Evolutionary conservation across 345 rosid species (phyloP).

Genomic region (Aquilaria sinensis): DNA sequence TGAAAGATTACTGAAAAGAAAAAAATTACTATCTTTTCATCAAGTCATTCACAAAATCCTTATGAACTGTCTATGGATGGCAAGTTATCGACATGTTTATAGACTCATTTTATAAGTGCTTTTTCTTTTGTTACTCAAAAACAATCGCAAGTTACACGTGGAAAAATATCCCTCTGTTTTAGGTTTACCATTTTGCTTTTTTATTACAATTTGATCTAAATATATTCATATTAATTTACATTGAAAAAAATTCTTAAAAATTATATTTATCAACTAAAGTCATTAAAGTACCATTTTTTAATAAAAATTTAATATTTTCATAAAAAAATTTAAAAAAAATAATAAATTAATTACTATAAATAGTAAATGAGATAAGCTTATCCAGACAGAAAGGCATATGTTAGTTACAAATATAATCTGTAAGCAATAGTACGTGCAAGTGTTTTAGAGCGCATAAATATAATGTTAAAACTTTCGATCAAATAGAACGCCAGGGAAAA

Average conservation of each 20-base stretch:
- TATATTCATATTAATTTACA: too few relatives aligned
- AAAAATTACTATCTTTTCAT: neutral
- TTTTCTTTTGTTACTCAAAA: too few relatives aligned
- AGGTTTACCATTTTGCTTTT: neutral
- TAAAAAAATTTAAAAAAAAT: neutral
- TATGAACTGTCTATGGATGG: too few relatives aligned
- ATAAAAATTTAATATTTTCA: neutral
- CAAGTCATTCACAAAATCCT: neutral
- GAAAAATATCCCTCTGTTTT: too few relatives aligned
- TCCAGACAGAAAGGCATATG: neutral
- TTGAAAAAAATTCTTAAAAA: neutral
- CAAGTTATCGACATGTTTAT: too few relatives aligned
- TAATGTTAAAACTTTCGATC: too few relatives aligned
- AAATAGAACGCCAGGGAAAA: too few relatives aligned
- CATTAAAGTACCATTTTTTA: neutral
- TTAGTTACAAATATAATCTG: neutral
- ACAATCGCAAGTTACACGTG: too few relatives aligned
- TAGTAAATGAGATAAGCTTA: neutral
- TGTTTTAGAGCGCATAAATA: too few relatives aligned
- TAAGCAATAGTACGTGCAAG: neutral
- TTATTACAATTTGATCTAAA: too few relatives aligned
- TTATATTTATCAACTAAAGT: neutral
- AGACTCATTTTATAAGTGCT: too few relatives aligned
- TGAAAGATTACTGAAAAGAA: neutral
- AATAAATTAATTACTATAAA: neutral